Evolutionary conservation across 345 rosid genomes (phyloP).

Genomic region (Lepidium didymum): DNA sequence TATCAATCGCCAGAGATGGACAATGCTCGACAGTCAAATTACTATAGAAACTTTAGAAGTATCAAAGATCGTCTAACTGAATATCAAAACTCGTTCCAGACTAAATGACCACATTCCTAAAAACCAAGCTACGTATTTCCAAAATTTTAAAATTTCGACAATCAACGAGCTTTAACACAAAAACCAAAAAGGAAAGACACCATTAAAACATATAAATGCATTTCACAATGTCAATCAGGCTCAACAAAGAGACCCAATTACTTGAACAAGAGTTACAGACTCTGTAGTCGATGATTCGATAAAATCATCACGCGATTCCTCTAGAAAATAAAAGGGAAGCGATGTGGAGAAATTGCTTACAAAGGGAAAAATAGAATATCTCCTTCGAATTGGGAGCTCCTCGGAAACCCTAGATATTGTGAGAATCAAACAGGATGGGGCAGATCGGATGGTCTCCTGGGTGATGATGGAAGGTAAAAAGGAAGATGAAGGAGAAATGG

Average conservation of each 20-base stretch:
- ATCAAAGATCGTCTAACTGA: background rate
- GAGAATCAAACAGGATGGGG: background rate
- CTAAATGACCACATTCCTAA: background rate
- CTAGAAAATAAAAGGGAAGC: background rate
- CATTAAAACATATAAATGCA: background rate
- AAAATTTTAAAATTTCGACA: background rate
- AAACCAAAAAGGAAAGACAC: background rate
- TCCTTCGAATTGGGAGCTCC: background rate
- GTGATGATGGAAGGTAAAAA: background rate
- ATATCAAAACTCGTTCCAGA: background rate
- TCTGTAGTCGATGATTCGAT: background rate
- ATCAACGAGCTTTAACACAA: background rate
- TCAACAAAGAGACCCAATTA: background rate
- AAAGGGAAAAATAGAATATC: background rate
- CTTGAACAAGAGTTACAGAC: background rate
- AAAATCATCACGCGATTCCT: background rate
- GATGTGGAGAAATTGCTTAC: slow-evolving; percentile 3
- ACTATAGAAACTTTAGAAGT: background rate
- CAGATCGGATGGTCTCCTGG: slow-evolving; percentile 11
- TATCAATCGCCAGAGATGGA: background rate
- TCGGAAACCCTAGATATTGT: slow-evolving; percentile 27
- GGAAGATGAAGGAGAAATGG: background rate
- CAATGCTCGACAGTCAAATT: background rate
- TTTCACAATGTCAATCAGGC: background rate
- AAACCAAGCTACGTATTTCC: background rate